phyloP scores from a whole-genome alignment of 441 rosid genomes.

The Kokia cookei region DNA sequence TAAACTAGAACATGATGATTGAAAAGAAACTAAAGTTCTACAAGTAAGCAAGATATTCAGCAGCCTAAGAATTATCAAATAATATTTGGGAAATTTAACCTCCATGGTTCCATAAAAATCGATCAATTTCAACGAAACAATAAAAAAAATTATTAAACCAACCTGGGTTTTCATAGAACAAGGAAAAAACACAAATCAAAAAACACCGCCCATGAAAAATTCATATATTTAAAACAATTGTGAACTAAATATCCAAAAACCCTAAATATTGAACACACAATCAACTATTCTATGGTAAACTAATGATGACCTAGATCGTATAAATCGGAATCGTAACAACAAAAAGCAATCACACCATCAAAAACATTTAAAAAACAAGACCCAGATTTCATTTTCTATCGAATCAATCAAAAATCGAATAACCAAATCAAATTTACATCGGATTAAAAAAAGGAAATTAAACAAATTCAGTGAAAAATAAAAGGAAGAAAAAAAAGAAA shows the following conservation, averaged over 20 bases:
- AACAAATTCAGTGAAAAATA: background rate
- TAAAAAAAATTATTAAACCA: background rate
- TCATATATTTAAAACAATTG: background rate
- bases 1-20: background rate
- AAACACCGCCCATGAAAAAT: background rate
- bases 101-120: background rate
- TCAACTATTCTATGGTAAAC: background rate
- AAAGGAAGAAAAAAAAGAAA: background rate
- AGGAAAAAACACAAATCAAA: background rate
- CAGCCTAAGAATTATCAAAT: background rate
- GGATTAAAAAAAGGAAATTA: background rate
- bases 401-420: slow-evolving; percentile 4
- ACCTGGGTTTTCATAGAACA: background rate
- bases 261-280: background rate
- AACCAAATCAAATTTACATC: background rate
- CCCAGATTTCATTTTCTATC: background rate
- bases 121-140: background rate
- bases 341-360: background rate
- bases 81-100: background rate
- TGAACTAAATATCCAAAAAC: background rate
- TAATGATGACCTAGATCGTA: background rate
- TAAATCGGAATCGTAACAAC: background rate
- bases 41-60: background rate
- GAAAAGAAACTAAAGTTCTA: background rate
- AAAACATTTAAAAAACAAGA: background rate